These are phyloP conservation scores for Yarrowia deformans DNA, from an alignment of 805 yeast species.

Conservation along the genomic window DNA sequence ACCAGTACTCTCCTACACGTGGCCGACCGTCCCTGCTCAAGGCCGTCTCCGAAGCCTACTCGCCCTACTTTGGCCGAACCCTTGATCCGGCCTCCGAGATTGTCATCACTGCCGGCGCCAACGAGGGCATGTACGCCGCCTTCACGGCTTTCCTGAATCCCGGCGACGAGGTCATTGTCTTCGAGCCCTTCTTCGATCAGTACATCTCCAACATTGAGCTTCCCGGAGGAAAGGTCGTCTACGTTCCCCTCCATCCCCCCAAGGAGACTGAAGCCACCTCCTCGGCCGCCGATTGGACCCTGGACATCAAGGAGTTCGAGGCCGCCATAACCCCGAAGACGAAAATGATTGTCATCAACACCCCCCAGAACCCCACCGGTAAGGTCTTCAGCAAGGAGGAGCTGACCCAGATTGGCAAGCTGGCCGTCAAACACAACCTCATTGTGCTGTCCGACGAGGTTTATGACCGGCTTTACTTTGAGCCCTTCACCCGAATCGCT, in stretches of 20 bases:
- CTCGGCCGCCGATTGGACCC: slow-evolving; percentile 86
- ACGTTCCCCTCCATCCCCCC: slow-evolving; percentile 88
- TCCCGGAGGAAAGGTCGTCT: slow-evolving; percentile 90
- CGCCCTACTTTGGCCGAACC: slow-evolving; percentile 66
- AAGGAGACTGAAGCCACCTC: slow-evolving; percentile 65
- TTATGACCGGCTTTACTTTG: slow-evolving; percentile 86
- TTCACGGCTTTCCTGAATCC: slow-evolving; percentile 83
- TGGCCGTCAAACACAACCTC: slow-evolving; percentile 86
- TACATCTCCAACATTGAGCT: slow-evolving; percentile 92
- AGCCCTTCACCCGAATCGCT: slow-evolving; percentile 82
- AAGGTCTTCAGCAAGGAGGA: slow-evolving; percentile 83
- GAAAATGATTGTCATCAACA: slow-evolving; percentile 83
- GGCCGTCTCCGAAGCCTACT: slow-evolving; percentile 74
- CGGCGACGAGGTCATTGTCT: slow-evolving; percentile 95
- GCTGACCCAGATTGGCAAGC: slow-evolving; percentile 72
- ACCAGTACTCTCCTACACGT: slow-evolving; percentile 91
- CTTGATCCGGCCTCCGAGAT: slow-evolving; percentile 66
- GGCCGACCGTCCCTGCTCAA: slow-evolving; percentile 81
- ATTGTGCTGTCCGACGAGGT: slow-evolving; percentile 92
- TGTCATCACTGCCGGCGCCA: slow-evolving; percentile 93
- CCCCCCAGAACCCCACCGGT: slow-evolving; percentile 97
- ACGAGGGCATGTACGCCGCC: slow-evolving; percentile 88
- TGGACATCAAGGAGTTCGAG: slow-evolving; percentile 80
- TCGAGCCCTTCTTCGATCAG: slow-evolving; percentile 97
- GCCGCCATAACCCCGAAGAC: slow-evolving; percentile 76